Percentiles rank a stretch among this genome's conserved stretches.
These are phyloP conservation scores for Pleurotus tuber-regium DNA, from an alignment of 768 basidiomycete species.

Conservation along the genomic window DNA sequence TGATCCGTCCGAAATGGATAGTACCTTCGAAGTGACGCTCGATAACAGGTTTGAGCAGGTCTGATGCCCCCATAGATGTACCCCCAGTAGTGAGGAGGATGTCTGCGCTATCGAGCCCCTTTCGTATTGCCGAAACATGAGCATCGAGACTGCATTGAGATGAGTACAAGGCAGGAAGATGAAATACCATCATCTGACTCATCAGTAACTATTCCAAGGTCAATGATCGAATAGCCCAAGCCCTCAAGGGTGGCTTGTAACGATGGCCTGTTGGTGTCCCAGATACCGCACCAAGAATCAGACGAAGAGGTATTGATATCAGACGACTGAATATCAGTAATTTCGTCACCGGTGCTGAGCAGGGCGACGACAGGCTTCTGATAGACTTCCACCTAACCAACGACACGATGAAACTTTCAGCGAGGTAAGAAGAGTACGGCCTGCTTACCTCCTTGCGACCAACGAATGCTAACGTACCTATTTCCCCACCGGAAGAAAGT, in stretches of 20 bases:
- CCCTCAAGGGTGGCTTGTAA: constrained; percentile 66
- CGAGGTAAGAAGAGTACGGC: background rate
- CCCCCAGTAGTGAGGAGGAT: constrained; percentile 84
- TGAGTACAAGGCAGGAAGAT: background rate
- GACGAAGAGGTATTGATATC: constrained; percentile 21
- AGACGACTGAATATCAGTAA: constrained; percentile 57
- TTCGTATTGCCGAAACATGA: constrained; percentile 55
- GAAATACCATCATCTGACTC: constrained; percentile 39
- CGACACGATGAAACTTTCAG: background rate
- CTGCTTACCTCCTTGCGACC: constrained; percentile 62
- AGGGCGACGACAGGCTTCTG: constrained; percentile 76
- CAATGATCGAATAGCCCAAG: constrained; percentile 73
- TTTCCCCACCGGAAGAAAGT: constrained; percentile 70
- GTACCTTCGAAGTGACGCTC: constrained; percentile 74
- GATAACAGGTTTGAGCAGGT: constrained; percentile 85
- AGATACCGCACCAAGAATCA: constrained; percentile 66
- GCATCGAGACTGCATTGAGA: constrained; percentile 42
- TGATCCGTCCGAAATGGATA: constrained; percentile 84
- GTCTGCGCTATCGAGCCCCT: constrained; percentile 64
- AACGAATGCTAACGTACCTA: constrained; percentile 80
- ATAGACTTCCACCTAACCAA: constrained; percentile 59
- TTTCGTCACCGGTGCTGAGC: constrained; percentile 85
- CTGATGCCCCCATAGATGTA: constrained; percentile 88
- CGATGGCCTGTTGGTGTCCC: constrained; percentile 86
- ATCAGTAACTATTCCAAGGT: constrained; percentile 80